Base-by-base conservation (phyloP, 116 monocot species). In the Iris pallida region DNA sequence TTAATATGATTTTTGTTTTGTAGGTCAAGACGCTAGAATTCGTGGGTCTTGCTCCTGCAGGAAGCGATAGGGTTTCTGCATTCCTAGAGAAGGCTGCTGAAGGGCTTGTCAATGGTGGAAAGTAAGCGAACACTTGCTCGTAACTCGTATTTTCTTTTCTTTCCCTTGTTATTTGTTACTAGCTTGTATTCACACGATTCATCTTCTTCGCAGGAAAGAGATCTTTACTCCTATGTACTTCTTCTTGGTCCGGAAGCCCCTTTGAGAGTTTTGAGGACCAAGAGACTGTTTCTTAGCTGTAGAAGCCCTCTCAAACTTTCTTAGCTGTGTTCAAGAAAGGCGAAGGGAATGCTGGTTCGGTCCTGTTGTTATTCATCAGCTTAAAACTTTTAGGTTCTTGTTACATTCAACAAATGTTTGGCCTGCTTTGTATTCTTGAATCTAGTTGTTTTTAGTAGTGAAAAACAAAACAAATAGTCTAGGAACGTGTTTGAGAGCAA, bases 191-290 rank as follows among this genome's bases (percentile, higher is more conserved):
- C 47, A 47, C 14, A 20, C 8, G 18, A 18, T 57, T 0, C 15
- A 16, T 40, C 17, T 59, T 64, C 77, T 52, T 13, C 72, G 16
- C 87, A 97, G 97, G 92, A 97, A 83, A 69, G 92, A 87, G 74
- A 73, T 97, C 75, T 97, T 97, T 68, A 97, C 97, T 0, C 92
- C 97, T 3, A 76, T 97, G 97, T 92, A 90, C 79, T 92, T 97
- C 83, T 92, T 97, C 65, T 63, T 97, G 72, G 92, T 59, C 0
- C 82, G 78, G 45, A 97, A 91, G 82, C 95, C 87, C 66, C 60
- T 74, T 71, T 72, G 55, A 20, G 68, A 78, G 17, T 69, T 45
- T 55, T 73, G 62, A 62, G 5, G 55, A 30, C 12, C 30, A 3
- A 5, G 42, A 63, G 0, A 7, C 57, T 0, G 16, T 51, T 47